Evolutionary conservation across 2,329 filamentous ascomycete species (phyloP), one percentile per base, ranked within the genome.

Genomic region (Phyllosticta capitalensis): DNA sequence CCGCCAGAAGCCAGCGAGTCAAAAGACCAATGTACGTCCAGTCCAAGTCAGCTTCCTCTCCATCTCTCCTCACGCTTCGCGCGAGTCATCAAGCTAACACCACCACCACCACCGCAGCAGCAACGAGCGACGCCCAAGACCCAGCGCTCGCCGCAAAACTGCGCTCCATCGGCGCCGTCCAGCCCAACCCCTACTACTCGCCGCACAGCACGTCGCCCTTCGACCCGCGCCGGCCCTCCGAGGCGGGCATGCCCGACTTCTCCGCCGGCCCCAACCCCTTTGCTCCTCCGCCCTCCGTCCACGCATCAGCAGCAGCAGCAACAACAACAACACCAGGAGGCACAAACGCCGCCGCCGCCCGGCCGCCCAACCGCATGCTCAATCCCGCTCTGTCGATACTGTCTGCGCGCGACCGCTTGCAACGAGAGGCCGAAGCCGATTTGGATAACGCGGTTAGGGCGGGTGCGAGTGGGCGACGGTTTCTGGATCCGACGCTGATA

Each of bases 111-210:
- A 55, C 79, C 63, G 80, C 84, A 65, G n/a, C n/a, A n/a, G n/a
- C n/a, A n/a, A n/a, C n/a, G n/a, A 76, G 83, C 66, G 83, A 86
- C 67, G 82, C 77, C 59, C 79, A 78, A 61, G 83, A 86, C 67
- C 82, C 83, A 1, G 76, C 81, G 67, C 92, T 80, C 83, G 88
- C 92, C 79, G 86, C 84, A 69, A 95, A 91, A 64, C 89, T 97
- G 63, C 88, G 85, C 66, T 75, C 73, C 52, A 75, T 86, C 61
- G 83, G 83, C 60, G 78, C 81, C 58, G 83, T 85, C 7, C 79
- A 78, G 58, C 81, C 81, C 28, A 79, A 79, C 61, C 81, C 81
- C 2, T 82, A 81, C 24, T 75, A 79, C 63, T 84, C 81, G 10
- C 74, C 77, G 33, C 78, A 79, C 49, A 84, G 82, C 52, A 77